A percentile compares a stretch with the other conserved stretches of the same genome.
phyloP scores from a whole-genome alignment of 1,284 basidiomycete species.

The Fomitopsis betulina region DNA sequence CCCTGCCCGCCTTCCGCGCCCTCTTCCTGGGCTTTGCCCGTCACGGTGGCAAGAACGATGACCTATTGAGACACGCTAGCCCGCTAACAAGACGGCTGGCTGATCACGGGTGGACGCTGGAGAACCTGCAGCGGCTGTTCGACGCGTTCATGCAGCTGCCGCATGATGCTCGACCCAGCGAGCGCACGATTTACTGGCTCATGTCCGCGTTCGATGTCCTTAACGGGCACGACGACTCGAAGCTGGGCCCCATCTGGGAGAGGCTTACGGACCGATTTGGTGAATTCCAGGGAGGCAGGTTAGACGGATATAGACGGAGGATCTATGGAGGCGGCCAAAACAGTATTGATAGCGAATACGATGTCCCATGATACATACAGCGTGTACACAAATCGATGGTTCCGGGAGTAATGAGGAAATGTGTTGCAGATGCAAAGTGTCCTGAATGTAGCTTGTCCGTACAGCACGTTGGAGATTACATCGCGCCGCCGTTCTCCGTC shows the following conservation, averaged over 20 bases:
- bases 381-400: not conserved
- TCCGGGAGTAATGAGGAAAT: not conserved
- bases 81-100: conserved; percentile 1
- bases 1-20: conserved; percentile 52
- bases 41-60: conserved; percentile 34
- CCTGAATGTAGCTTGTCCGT: not conserved
- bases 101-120: conserved; percentile 44
- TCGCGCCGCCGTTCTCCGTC: conserved; percentile 38
- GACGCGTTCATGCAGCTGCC: conserved; percentile 53
- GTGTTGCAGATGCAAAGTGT: not conserved
- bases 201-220: conserved; percentile 55
- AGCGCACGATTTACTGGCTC: conserved; percentile 57
- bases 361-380: not conserved
- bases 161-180: conserved; percentile 34
- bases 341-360: not conserved
- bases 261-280: conserved; percentile 50
- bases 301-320: conserved; percentile 29
- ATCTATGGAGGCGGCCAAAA: conserved; percentile 15
- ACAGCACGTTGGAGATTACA: conserved; percentile 9
- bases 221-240: conserved; percentile 42
- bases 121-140: conserved; percentile 53
- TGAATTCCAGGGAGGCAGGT: conserved; percentile 42
- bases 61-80: not conserved
- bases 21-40: conserved; percentile 76
- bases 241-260: conserved; percentile 51